These are phyloP conservation scores for Calocybe cyanea DNA, from an alignment of 768 basidiomycete species.

Conservation along the genomic window DNA sequence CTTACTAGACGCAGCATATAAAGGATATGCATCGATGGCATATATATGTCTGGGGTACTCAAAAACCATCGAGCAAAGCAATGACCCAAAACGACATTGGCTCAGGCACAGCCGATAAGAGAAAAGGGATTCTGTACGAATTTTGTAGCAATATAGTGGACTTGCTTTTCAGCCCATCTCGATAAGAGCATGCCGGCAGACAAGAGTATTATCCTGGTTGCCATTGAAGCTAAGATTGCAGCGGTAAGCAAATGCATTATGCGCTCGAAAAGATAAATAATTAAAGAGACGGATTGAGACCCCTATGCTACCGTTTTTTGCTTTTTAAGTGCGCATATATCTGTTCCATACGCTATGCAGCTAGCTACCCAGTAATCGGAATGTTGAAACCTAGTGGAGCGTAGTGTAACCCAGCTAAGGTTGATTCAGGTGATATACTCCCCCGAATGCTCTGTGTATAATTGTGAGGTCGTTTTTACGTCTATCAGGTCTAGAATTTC, in stretches of 20 bases:
- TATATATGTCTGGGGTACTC: conserved; percentile 64
- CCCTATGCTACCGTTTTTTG: conserved; percentile 39
- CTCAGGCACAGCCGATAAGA: background rate
- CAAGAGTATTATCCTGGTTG: conserved; percentile 53
- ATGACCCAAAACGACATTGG: conserved; percentile 41
- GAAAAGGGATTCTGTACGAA: conserved; percentile 60
- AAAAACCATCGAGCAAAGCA: conserved; percentile 53
- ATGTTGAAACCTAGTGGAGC: conserved; percentile 70
- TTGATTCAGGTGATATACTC: conserved; percentile 49
- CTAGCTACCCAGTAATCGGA: conserved; percentile 44
- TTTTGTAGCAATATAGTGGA: conserved; percentile 73
- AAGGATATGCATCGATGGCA: conserved; percentile 62
- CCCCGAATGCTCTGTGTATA: conserved; percentile 53
- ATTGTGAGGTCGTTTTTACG: conserved; percentile 46
- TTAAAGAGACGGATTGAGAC: conserved; percentile 47
- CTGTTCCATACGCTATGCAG: conserved; percentile 53
- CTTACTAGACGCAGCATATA: conserved; percentile 64
- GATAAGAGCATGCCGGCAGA: conserved; percentile 66
- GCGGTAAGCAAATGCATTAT: background rate
- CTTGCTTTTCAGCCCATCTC: conserved; percentile 59
- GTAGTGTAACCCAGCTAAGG: conserved; percentile 67
- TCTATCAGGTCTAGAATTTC: background rate
- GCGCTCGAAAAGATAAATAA: conserved; percentile 13
- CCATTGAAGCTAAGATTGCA: conserved; percentile 41
- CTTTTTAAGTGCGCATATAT: conserved; percentile 45